A percentile compares a stretch with the other conserved stretches of the same genome.
Conservation (phyloP, 2,329 filamentous ascomycete species). For the Phaeomoniella chlamydospora region DNA sequence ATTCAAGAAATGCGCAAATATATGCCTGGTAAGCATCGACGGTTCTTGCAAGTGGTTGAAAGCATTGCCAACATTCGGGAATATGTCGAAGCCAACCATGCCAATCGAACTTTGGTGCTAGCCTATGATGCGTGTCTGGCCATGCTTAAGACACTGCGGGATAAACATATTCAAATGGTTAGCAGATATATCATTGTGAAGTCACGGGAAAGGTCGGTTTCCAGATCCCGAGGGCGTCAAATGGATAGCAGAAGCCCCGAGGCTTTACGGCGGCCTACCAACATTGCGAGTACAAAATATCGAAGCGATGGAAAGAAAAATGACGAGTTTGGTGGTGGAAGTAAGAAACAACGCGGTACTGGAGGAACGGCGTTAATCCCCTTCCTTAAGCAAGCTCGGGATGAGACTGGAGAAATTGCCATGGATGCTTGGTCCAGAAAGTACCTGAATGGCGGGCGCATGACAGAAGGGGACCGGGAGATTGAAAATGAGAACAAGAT, state of each 20-base stretch:
- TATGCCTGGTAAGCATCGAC: slow-evolving; percentile 86
- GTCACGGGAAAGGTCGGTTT: slow-evolving; percentile 55
- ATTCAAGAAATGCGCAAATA: slow-evolving; percentile 94
- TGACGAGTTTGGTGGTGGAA: too few relatives aligned
- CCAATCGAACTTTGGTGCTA: slow-evolving; percentile 53
- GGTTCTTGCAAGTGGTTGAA: slow-evolving; percentile 71
- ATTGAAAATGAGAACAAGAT: slow-evolving; percentile 22
- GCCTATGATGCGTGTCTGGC: slow-evolving; percentile 85
- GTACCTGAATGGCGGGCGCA: slow-evolving; percentile 38
- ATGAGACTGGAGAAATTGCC: slow-evolving; percentile 88
- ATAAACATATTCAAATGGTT: slow-evolving; percentile 94
- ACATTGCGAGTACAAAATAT: slow-evolving; percentile 5
- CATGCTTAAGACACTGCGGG: slow-evolving; percentile 63
- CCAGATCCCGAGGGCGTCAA: slow-evolving; percentile 44
- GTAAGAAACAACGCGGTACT: slow-evolving; percentile 64
- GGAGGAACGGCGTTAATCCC: slow-evolving; percentile 89
- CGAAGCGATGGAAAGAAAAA: slow-evolving; percentile 17
- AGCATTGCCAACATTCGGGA: slow-evolving; percentile 73
- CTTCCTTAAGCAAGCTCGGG: slow-evolving; percentile 89
- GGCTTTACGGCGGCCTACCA: slow-evolving; percentile 5
- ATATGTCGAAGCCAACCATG: slow-evolving; percentile 52
- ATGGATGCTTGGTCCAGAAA: slow-evolving; percentile 52
- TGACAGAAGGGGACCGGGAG: slow-evolving; percentile 28
- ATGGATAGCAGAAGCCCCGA: slow-evolving; percentile 33
- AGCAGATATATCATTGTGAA: slow-evolving; percentile 90